Percentiles rank a stretch among this genome's conserved stretches.
Evolutionary conservation across 129 eudicot species (phyloP).

Genomic region (Lactuca sativa): DNA sequence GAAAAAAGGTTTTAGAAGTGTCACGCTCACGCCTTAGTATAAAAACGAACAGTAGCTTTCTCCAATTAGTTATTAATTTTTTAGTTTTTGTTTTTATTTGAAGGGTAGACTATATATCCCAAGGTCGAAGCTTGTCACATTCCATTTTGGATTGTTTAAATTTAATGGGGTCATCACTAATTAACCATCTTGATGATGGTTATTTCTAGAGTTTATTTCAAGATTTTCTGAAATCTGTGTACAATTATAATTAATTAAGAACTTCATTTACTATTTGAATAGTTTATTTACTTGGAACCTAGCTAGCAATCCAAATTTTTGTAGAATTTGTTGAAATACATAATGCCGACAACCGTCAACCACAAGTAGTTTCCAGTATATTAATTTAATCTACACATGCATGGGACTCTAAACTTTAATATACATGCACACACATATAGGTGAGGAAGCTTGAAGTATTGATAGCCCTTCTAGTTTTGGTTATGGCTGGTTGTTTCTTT

Average conservation of each 20-base stretch:
- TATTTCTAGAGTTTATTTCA: no score
- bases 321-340: no score
- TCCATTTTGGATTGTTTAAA: no score
- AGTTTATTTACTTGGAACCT: background rate
- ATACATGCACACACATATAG: conserved; percentile 26
- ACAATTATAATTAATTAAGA: background rate
- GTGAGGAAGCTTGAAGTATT: conserved; percentile 85
- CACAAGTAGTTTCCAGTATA: no score
- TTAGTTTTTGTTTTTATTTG: no score
- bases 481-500: conserved; percentile 94
- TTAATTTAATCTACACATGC: no score
- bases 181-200: no score
- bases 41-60: background rate
- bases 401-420: background rate
- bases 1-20: background rate
- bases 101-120: no score
- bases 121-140: no score
- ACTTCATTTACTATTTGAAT: background rate
- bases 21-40: background rate
- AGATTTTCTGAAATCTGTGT: background rate
- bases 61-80: background rate
- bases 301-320: background rate
- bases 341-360: no score
- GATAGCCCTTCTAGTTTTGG: conserved; percentile 68
- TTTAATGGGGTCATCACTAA: no score